Base-by-base conservation (phyloP, 2,329 filamentous ascomycete species). In the Leptographium flavum region DNA sequence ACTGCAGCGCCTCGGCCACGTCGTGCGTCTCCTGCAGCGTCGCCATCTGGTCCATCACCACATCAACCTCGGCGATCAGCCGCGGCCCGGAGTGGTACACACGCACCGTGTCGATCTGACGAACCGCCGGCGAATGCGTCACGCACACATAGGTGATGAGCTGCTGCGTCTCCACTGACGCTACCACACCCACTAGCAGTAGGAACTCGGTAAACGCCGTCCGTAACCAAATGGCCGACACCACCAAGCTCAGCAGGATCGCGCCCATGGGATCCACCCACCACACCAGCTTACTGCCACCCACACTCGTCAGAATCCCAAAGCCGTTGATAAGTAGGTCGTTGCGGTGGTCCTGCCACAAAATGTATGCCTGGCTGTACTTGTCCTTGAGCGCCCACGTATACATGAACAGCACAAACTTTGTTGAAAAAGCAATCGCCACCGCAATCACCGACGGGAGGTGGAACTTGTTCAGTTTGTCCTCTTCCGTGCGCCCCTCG, bases 281-380 rank as follows among this genome's bases (percentile, higher is more conserved):
- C 90, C 90, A 95, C 48, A 70, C 69, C 21, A 96, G 69, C 68
- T 94, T 93, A 52, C 80, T 79, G 30, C 92, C 92, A 45, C 87
- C 85, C n/a, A 95, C 81, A 3, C 84, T 90, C 1, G 88, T 95
- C 45, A 95, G 64, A 51, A 96, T 79, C 75, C 83, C 87, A 54
- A 94, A 87, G 45, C 87, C 87, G 61, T 96, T 98, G 72, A 98
- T 87, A 56, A 94, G 71, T n/a, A 98, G 70, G 58, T 98, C 92
- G 58, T 98, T 98, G 50, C 92, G 81, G 66, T 98, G 92, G 58
- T 96, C 90, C 62, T 94, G 85, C 88, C 87, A 95, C 14, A 96
- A 69, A 58, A 95, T 95, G 47, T 83, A 76, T 51, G 95, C 79
- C 62, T 95, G 88, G 49, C 79, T 87, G 68, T 96, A 94, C 56